These are phyloP conservation scores for Rhynchosporium agropyri DNA, from an alignment of 2,329 filamentous ascomycete species.

Conservation along the genomic window DNA sequence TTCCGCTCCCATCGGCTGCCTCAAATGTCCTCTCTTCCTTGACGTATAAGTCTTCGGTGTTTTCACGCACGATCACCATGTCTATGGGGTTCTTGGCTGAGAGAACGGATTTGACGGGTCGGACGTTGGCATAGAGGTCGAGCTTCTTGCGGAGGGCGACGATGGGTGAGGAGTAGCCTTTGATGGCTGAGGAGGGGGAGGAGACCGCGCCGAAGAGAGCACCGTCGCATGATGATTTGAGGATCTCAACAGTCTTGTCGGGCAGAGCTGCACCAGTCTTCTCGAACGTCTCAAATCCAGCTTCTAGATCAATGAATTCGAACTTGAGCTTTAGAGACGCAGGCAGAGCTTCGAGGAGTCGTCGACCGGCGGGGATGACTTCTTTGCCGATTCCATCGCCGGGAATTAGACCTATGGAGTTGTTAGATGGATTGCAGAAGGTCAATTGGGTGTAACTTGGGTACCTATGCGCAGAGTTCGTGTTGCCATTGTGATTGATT, in stretches of 20 bases:
- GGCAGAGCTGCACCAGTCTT: slow-evolving; percentile 85
- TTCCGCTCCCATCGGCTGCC: slow-evolving; percentile 67
- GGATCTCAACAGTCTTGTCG: slow-evolving; percentile 84
- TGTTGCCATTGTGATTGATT: slow-evolving; percentile 56
- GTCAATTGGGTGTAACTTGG: slow-evolving; percentile 25
- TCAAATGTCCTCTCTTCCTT: slow-evolving; percentile 90
- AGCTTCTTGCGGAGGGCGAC: slow-evolving; percentile 95
- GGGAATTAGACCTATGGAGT: slow-evolving; percentile 78
- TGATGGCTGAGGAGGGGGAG: slow-evolving; percentile 85
- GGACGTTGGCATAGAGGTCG: slow-evolving; percentile 95
- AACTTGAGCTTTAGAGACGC: slow-evolving; percentile 90
- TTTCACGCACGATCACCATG: slow-evolving; percentile 97
- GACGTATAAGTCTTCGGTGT: slow-evolving; percentile 92
- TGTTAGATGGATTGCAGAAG: slow-evolving; percentile 11
- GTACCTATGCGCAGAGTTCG: slow-evolving; percentile 69
- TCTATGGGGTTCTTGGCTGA: slow-evolving; percentile 68
- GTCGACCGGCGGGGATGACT: slow-evolving; percentile 92
- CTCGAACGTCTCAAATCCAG: slow-evolving; percentile 93
- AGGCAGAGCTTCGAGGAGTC: slow-evolving; percentile 89
- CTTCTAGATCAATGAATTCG: slow-evolving; percentile 89
- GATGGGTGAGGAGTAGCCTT: slow-evolving; percentile 87
- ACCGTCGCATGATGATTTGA: slow-evolving; percentile 90
- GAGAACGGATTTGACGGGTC: slow-evolving; percentile 83
- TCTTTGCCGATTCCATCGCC: slow-evolving; percentile 98
- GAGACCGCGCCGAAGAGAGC: slow-evolving; percentile 95